phyloP scores from a whole-genome alignment of 2,329 filamentous ascomycete genomes.

The Neonectria magnoliae region DNA sequence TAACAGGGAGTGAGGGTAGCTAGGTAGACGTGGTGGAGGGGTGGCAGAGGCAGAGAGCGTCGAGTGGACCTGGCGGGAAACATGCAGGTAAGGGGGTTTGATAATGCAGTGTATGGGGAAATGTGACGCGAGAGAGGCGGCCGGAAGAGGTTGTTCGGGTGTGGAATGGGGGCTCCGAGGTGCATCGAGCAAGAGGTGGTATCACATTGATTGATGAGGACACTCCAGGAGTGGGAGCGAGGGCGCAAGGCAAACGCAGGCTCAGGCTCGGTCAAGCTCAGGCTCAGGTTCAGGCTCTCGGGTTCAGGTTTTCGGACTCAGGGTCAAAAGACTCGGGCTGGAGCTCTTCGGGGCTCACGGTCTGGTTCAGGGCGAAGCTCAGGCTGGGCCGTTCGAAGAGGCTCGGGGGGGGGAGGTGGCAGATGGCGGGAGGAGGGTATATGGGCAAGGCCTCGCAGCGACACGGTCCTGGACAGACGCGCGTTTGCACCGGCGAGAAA shows the following conservation, averaged over 20 bases:
- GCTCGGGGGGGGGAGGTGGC: not conserved
- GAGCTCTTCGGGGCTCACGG: constrained; percentile 22
- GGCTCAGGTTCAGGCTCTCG: not conserved
- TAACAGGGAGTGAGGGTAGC: constrained; percentile 46
- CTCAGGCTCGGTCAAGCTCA: constrained; percentile 28
- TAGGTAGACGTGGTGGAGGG: constrained; percentile 47
- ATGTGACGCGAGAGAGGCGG: constrained; percentile 45
- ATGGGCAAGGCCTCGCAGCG: constrained; percentile 24
- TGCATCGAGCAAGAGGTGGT: constrained; percentile 48
- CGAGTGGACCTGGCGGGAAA: constrained; percentile 58
- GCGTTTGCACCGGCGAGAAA: constrained; percentile 26
- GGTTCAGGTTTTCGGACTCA: not conserved
- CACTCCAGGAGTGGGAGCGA: constrained; percentile 44
- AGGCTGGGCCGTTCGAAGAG: constrained; percentile 15
- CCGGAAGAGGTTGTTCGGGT: constrained; percentile 41
- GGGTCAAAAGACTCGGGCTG: constrained; percentile 18
- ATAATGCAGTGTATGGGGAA: constrained; percentile 49
- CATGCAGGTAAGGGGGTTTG: constrained; percentile 57
- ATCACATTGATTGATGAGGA: constrained; percentile 49
- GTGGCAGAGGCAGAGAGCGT: constrained; percentile 45
- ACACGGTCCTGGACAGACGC: constrained; percentile 36
- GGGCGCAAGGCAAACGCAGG: constrained; percentile 3
- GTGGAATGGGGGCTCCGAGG: constrained; percentile 46
- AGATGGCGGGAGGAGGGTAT: constrained; percentile 1
- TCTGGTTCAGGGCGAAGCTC: constrained; percentile 33